A percentile compares a stretch with the other conserved stretches of the same genome.
Conservation (phyloP, 257 asterid species). For the Solanum chaucha region DNA sequence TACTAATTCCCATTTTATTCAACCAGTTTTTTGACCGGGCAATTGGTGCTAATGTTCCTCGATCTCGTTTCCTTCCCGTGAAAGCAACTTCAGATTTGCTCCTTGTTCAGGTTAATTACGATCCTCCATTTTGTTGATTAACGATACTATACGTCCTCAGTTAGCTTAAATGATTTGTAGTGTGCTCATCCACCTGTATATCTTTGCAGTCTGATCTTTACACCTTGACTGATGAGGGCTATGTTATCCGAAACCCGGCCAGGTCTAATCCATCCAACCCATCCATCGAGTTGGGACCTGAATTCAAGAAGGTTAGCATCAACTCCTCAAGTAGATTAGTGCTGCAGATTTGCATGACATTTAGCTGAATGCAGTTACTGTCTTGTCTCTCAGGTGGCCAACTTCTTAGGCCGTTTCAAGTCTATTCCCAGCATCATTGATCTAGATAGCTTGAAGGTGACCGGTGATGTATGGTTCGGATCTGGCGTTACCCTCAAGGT, state of each 20-base stretch:
- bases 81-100: slow-evolving; percentile 95
- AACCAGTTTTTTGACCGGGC: slow-evolving; percentile 83
- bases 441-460: slow-evolving; percentile 81
- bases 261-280: slow-evolving; percentile 83
- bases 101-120: slow-evolving; percentile 71
- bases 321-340: neutral
- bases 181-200: slow-evolving; percentile 9
- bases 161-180: neutral
- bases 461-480: slow-evolving; percentile 92
- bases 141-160: neutral
- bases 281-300: slow-evolving; percentile 89
- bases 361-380: neutral
- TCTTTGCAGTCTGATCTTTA: slow-evolving; percentile 88
- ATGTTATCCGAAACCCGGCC: slow-evolving; percentile 66
- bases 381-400: slow-evolving; percentile 42
- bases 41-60: slow-evolving; percentile 91
- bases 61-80: slow-evolving; percentile 97
- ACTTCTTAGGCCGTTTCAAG: slow-evolving; percentile 81
- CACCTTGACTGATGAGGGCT: slow-evolving; percentile 81
- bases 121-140: neutral
- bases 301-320: slow-evolving; percentile 77
- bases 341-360: neutral
- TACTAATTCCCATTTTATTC: neutral
- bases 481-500: slow-evolving; percentile 71
- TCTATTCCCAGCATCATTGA: slow-evolving; percentile 93